phyloP scores from a whole-genome alignment of 2,329 filamentous ascomycete genomes.

The Pseudogymnoascus sp. region DNA sequence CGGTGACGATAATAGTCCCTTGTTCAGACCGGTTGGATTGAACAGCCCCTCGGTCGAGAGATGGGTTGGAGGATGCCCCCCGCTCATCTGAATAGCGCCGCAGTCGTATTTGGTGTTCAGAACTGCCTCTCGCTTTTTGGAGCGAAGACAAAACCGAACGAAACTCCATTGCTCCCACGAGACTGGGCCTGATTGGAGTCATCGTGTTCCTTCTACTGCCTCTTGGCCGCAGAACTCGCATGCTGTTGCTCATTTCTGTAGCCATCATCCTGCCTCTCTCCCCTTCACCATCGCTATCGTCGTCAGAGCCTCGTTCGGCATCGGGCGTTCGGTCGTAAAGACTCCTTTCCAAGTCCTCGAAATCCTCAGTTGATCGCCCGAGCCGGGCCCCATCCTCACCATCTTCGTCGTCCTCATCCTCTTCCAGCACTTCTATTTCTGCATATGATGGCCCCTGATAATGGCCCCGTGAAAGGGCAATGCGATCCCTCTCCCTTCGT shows the following conservation, averaged over 20 bases:
- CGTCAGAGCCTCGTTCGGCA: slow-evolving; percentile 26
- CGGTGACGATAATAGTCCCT: slow-evolving; percentile 30
- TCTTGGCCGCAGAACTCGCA: slow-evolving; percentile 71
- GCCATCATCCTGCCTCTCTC: slow-evolving; percentile 58
- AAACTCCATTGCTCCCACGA: slow-evolving; percentile 91
- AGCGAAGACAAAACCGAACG: slow-evolving; percentile 82
- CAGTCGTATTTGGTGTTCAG: slow-evolving; percentile 58
- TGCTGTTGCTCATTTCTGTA: slow-evolving; percentile 83
- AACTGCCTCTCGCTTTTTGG: slow-evolving; percentile 70
- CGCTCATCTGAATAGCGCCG: slow-evolving; percentile 62
- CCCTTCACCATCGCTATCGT: slow-evolving; percentile 39
- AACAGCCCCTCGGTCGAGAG: background rate
- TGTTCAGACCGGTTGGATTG: background rate
- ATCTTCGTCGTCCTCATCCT: slow-evolving; percentile 50
- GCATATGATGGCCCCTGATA: slow-evolving; percentile 52
- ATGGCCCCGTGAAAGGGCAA: slow-evolving; percentile 65
- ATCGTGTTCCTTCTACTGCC: slow-evolving; percentile 62
- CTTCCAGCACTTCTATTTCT: slow-evolving; percentile 53
- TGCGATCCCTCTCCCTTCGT: slow-evolving; percentile 51
- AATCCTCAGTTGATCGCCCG: slow-evolving; percentile 21
- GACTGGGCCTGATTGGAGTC: slow-evolving; percentile 81
- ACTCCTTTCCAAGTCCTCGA: slow-evolving; percentile 23
- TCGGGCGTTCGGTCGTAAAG: slow-evolving; percentile 34
- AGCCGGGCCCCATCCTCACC: slow-evolving; percentile 39
- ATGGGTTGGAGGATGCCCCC: slow-evolving; percentile 28